Conservation (phyloP, 768 basidiomycete genomes). For the Naganishia vaughanmartiniae region DNA sequence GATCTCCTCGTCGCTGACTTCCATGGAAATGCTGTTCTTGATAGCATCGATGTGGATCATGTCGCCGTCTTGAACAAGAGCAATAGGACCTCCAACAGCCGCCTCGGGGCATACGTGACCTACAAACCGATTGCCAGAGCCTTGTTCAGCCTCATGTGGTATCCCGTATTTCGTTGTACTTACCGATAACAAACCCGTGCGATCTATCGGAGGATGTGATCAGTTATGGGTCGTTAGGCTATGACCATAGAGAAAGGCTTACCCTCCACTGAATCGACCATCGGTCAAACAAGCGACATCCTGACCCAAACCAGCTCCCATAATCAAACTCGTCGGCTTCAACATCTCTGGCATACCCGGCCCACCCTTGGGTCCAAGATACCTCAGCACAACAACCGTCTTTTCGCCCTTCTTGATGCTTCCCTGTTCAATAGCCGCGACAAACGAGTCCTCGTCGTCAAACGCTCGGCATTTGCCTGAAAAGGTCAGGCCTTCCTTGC, state of each 20-base stretch:
- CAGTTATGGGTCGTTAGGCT: not conserved
- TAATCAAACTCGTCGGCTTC: slow-evolving; percentile 94
- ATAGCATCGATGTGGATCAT: slow-evolving; percentile 51
- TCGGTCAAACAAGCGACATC: slow-evolving; percentile 97
- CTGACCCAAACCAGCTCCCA: slow-evolving; percentile 93
- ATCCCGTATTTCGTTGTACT: slow-evolving; percentile 44
- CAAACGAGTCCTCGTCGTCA: slow-evolving; percentile 83
- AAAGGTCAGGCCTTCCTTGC: slow-evolving; percentile 83
- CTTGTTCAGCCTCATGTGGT: slow-evolving; percentile 18
- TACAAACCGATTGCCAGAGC: slow-evolving; percentile 44
- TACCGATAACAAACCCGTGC: slow-evolving; percentile 78
- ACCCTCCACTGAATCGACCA: slow-evolving; percentile 98
- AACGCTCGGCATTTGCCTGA: slow-evolving; percentile 89
- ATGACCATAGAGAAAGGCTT: slow-evolving; percentile 46
- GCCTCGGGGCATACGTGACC: slow-evolving; percentile 94
- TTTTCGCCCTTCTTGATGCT: slow-evolving; percentile 92
- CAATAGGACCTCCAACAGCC: slow-evolving; percentile 88
- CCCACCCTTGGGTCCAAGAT: slow-evolving; percentile 94
- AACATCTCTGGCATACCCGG: slow-evolving; percentile 99
- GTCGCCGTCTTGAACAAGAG: slow-evolving; percentile 83
- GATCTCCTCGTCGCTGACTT: slow-evolving; percentile 75
- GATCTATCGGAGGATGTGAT: slow-evolving; percentile 59
- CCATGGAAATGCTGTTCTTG: slow-evolving; percentile 50
- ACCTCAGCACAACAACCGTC: slow-evolving; percentile 89
- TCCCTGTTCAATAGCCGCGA: slow-evolving; percentile 79